Evolutionary conservation across 805 yeast genomes (phyloP).

Genomic region (Kluyveromyces nonfermentans): DNA sequence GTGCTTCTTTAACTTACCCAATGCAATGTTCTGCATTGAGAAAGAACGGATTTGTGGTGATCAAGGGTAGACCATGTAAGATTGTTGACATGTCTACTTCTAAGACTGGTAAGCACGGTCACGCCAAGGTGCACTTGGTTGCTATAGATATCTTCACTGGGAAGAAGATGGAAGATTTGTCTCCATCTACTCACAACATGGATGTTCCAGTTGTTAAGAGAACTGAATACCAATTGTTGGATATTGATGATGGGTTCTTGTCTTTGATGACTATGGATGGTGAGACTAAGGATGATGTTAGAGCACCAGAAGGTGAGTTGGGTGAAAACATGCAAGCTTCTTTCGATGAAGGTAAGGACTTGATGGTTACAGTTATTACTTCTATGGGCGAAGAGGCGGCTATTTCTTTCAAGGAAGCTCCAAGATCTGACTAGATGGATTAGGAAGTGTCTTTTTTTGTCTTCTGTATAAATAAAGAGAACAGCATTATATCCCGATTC

Average conservation of each 20-base stretch:
- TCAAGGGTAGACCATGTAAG: slow-evolving; percentile 99
- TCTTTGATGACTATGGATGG: slow-evolving; percentile 95
- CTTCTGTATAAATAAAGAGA: not conserved
- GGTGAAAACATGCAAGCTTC: slow-evolving; percentile 89
- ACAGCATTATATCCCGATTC: not conserved
- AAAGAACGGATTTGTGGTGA: slow-evolving; percentile 98
- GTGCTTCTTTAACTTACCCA: slow-evolving; percentile 98
- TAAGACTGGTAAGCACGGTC: slow-evolving; percentile 99
- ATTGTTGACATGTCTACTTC: slow-evolving; percentile 99
- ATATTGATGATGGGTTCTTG: slow-evolving; percentile 97
- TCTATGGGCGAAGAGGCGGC: slow-evolving; percentile 99
- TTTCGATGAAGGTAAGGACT: slow-evolving; percentile 97
- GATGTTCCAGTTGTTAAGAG: slow-evolving; percentile 97
- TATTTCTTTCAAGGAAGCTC: slow-evolving; percentile 97
- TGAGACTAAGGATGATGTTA: slow-evolving; percentile 98
- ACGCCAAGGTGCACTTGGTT: slow-evolving; percentile 99
- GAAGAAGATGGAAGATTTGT: slow-evolving; percentile 98
- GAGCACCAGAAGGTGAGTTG: slow-evolving; percentile 95
- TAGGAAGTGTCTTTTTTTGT: not conserved
- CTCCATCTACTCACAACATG: slow-evolving; percentile 99
- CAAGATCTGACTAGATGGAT: slow-evolving; percentile 41
- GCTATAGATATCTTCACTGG: slow-evolving; percentile 98
- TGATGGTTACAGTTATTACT: slow-evolving; percentile 90
- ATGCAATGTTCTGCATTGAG: slow-evolving; percentile 99
- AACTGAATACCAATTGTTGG: slow-evolving; percentile 93